Evolutionary conservation across 2,329 filamentous ascomycete species (phyloP).

Genomic region (Cordyceps fumosorosea): DNA sequence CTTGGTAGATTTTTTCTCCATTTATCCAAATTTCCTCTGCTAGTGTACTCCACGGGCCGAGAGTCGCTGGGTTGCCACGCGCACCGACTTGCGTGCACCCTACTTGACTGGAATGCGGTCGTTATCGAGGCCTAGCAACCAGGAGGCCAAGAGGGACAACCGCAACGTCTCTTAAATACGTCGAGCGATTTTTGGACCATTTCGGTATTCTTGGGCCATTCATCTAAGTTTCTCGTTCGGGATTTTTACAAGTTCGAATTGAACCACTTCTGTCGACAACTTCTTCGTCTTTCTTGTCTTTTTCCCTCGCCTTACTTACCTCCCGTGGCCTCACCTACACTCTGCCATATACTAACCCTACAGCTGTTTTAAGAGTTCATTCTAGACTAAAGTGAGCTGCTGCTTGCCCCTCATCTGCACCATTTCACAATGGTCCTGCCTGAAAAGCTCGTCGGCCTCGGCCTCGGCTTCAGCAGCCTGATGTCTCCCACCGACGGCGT

Average conservation of each 20-base stretch:
- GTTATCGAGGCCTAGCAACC: conserved; percentile 22
- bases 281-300: not conserved
- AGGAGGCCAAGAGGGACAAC: not conserved
- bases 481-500: not conserved
- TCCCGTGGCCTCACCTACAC: not conserved
- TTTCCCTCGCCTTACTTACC: not conserved
- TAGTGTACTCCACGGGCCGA: not conserved
- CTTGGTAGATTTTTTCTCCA: not conserved
- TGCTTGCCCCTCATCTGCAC: not conserved
- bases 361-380: not conserved
- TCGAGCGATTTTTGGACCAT: not conserved
- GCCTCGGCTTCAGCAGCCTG: conserved; percentile 4
- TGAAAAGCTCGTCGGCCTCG: conserved; percentile 14
- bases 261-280: not conserved
- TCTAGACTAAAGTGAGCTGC: not conserved
- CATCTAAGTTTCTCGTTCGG: not conserved
- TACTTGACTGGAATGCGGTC: conserved; percentile 27
- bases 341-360: too few relatives aligned
- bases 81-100: not conserved
- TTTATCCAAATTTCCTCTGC: not conserved
- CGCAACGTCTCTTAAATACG: conserved; percentile 18
- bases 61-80: not conserved
- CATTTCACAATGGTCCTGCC: conserved; percentile 18
- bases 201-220: not conserved
- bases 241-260: not conserved